Conservation (phyloP, 768 basidiomycete species). For the Leccinum olivaceopallidum region DNA sequence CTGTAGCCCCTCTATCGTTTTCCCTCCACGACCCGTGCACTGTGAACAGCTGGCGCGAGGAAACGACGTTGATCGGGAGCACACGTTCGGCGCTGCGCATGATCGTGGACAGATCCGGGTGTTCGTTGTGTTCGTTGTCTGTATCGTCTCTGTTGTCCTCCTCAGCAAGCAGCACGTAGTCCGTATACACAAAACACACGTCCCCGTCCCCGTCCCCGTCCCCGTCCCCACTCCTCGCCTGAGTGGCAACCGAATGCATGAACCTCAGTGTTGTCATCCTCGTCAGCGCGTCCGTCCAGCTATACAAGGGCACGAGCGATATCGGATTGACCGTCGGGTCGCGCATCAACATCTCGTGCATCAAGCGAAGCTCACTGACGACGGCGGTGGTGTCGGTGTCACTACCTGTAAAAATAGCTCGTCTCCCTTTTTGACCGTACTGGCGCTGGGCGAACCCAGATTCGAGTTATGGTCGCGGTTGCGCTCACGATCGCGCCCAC, state of each 20-base stretch:
- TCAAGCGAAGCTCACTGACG: constrained; percentile 21
- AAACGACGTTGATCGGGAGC: constrained; percentile 7
- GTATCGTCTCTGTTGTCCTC: neutral
- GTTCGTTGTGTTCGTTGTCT: neutral
- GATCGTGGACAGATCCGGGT: constrained; percentile 4
- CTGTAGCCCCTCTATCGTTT: too few relatives aligned
- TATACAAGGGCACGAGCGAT: constrained; percentile 14
- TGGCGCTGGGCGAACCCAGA: neutral
- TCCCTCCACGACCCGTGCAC: neutral
- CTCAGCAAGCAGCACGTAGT: constrained; percentile 10
- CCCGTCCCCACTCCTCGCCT: too few relatives aligned
- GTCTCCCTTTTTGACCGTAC: neutral
- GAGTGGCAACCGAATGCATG: constrained; percentile 8
- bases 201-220: too few relatives aligned
- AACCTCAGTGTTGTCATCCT: constrained; percentile 19
- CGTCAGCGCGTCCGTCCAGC: constrained; percentile 8
- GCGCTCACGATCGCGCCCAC: too few relatives aligned
- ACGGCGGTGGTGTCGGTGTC: neutral
- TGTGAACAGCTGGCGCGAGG: constrained; percentile 12
- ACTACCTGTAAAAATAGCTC: neutral
- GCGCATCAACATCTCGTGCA: constrained; percentile 13
- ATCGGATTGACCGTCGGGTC: neutral
- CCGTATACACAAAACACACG: constrained; percentile 11
- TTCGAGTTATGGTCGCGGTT: neutral
- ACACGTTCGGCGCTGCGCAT: constrained; percentile 4